Conservation (phyloP, 1,284 basidiomycete species). For the Boletus hoseneyae region DNA sequence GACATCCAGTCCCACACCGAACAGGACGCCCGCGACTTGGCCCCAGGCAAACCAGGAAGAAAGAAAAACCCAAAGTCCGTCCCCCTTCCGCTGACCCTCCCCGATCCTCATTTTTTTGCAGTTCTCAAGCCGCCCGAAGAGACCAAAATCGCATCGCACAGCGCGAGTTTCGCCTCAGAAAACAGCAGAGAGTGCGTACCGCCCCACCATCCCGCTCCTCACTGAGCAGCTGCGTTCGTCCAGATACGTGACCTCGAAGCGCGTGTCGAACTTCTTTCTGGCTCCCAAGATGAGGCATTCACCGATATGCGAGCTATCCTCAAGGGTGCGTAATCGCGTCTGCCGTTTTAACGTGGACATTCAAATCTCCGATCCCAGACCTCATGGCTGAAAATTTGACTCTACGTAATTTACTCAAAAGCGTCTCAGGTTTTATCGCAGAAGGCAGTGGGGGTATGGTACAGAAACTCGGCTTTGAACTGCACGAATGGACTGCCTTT, state of each 20-base stretch:
- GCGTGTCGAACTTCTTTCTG: constrained; percentile 85
- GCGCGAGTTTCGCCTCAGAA: constrained; percentile 85
- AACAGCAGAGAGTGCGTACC: constrained; percentile 71
- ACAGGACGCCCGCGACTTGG: constrained; percentile 31
- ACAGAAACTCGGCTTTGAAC: constrained; percentile 75
- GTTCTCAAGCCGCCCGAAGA: constrained; percentile 79
- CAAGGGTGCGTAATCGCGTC: constrained; percentile 47
- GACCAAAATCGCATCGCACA: constrained; percentile 94
- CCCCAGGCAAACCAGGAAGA: constrained; percentile 67
- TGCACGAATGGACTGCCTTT: constrained; percentile 74
- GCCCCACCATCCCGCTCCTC: not conserved
- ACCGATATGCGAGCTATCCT: constrained; percentile 79
- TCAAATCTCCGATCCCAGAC: constrained; percentile 42
- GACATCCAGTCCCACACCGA: constrained; percentile 56
- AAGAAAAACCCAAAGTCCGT: constrained; percentile 84
- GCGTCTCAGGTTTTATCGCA: constrained; percentile 76
- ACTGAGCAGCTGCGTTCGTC: constrained; percentile 10
- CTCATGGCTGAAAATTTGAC: constrained; percentile 87
- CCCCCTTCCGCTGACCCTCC: constrained; percentile 13
- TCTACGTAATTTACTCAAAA: constrained; percentile 73
- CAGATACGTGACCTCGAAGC: constrained; percentile 93
- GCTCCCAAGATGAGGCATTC: constrained; percentile 83
- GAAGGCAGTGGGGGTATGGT: constrained; percentile 78
- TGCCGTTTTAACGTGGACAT: constrained; percentile 3
- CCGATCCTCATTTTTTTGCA: constrained; percentile 10